Conservation (phyloP, 257 asterid species). For the Mentha longifolia region DNA sequence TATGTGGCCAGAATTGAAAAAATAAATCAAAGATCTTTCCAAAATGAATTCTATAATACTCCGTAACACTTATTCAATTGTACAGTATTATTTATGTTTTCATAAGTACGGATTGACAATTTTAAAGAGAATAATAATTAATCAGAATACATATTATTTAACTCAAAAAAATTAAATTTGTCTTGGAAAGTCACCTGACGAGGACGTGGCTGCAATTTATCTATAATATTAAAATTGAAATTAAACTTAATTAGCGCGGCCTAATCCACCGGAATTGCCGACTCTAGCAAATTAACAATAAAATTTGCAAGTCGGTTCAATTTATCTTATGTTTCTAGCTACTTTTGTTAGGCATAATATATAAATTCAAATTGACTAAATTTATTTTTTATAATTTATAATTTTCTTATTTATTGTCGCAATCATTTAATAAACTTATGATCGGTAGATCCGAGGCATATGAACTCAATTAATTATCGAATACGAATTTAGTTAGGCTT, state of each 20-base stretch:
- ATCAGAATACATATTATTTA: neutral
- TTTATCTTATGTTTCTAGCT: neutral
- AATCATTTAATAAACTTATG: neutral
- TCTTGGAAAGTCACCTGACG: neutral
- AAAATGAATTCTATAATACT: neutral
- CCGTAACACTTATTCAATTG: neutral
- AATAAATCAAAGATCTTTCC: neutral
- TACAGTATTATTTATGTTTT: neutral
- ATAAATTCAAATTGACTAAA: neutral
- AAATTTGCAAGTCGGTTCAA: neutral
- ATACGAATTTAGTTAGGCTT: constrained; percentile 25
- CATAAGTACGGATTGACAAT: neutral
- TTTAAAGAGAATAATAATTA: neutral
- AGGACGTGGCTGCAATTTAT: neutral
- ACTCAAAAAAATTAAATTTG: neutral
- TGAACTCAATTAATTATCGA: neutral
- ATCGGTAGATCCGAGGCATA: neutral
- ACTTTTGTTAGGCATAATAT: neutral
- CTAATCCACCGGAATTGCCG: constrained; percentile 1
- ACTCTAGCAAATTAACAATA: neutral
- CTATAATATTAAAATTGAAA: neutral
- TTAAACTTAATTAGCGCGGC: neutral
- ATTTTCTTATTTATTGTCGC: neutral
- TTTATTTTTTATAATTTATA: neutral
- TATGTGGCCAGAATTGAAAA: neutral